These are phyloP conservation scores for Chlorella sp. DNA, from an alignment of 139 green algal genomes.

Conservation along the genomic window DNA sequence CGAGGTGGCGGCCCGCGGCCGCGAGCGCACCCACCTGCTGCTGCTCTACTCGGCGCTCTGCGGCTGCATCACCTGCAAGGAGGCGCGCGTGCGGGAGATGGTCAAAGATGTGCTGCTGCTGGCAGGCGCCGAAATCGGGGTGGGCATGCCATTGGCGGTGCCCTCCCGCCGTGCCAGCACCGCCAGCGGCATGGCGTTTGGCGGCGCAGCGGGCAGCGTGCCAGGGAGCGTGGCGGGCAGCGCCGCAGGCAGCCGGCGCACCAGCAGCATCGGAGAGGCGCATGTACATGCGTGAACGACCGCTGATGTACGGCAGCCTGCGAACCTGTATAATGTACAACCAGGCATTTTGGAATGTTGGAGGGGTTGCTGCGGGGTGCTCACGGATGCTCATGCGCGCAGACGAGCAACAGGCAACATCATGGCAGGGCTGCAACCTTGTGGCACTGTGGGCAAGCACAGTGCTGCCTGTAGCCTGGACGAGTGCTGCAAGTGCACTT, in stretches of 20 bases:
- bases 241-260: background rate
- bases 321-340: too few relatives aligned
- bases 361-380: too few relatives aligned
- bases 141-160: constrained; percentile 69
- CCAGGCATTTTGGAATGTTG: too few relatives aligned
- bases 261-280: constrained; percentile 6
- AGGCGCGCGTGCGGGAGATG: constrained; percentile 55
- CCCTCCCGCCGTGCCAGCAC: constrained; percentile 69
- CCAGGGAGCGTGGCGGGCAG: background rate
- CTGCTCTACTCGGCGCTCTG: constrained; percentile 61
- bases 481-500: too few relatives aligned
- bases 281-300: too few relatives aligned
- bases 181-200: background rate
- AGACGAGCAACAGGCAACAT: too few relatives aligned
- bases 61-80: constrained; percentile 50
- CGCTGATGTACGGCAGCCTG: too few relatives aligned
- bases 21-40: constrained; percentile 67
- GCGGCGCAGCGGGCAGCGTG: too few relatives aligned
- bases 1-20: constrained; percentile 21
- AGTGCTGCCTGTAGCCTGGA: too few relatives aligned
- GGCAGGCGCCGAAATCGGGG: constrained; percentile 60
- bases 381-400: too few relatives aligned
- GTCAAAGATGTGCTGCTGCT: constrained; percentile 56
- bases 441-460: too few relatives aligned
- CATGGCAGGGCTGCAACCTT: too few relatives aligned